Conservation (phyloP, 768 basidiomycete genomes). For the Rhodocollybia butyracea region DNA sequence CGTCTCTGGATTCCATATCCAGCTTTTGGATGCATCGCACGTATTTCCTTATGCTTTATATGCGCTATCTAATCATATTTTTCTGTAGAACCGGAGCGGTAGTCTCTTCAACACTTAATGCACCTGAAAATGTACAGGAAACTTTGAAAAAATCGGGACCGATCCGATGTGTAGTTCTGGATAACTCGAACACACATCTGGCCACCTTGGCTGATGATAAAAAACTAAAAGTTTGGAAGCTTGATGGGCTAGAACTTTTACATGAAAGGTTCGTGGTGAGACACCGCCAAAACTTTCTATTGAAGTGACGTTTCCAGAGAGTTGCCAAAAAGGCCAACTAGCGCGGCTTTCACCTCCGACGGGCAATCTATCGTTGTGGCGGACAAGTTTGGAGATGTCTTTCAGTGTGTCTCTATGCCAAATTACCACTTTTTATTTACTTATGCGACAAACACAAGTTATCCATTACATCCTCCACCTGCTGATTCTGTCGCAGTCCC, state of each 20-base stretch:
- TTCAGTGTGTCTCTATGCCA: constrained; percentile 48
- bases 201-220: constrained; percentile 81
- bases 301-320: constrained; percentile 43
- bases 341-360: constrained; percentile 57
- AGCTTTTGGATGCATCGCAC: constrained; percentile 55
- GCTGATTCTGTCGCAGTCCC: not conserved
- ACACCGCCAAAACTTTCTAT: too few relatives aligned
- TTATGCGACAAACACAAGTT: constrained; percentile 38
- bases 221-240: constrained; percentile 67
- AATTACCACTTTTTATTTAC: not conserved
- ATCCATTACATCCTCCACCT: constrained; percentile 45
- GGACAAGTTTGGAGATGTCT: constrained; percentile 96
- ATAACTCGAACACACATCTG: constrained; percentile 41
- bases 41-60: constrained; percentile 15
- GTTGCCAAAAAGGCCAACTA: constrained; percentile 80
- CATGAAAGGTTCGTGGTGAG: constrained; percentile 61
- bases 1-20: constrained; percentile 61
- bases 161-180: constrained; percentile 56
- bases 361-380: constrained; percentile 71
- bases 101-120: constrained; percentile 38
- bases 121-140: constrained; percentile 26
- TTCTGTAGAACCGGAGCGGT: constrained; percentile 49
- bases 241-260: constrained; percentile 50
- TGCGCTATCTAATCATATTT: constrained; percentile 9
- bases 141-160: constrained; percentile 46